Evolutionary conservation across 805 yeast species (phyloP), one percentile per base, ranked within the genome.

Genomic region (Candida palmyrensis): DNA sequence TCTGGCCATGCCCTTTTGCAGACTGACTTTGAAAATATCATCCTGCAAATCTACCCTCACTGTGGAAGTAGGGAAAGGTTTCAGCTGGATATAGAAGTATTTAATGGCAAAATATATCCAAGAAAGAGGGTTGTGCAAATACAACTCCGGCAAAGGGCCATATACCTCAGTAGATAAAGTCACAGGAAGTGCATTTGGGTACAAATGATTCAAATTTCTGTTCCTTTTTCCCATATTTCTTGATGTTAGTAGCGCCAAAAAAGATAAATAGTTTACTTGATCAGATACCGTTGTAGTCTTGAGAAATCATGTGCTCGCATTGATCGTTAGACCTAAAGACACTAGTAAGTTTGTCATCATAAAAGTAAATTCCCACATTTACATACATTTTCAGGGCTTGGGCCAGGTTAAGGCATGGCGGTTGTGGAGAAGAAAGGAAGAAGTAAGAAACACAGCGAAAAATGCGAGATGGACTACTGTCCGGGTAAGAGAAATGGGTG

Each of bases 261-360:
- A 4, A 17, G 18, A 35, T 20, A 29, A 23, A 13, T 15, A 30
- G 17, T 18, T 19, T 22, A 14, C 27, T 15, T 26, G 17, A 25
- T 12, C 95, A 85, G 95, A 85, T 85, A 85, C 95, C 95, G 95
- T 85, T 85, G 94, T 85, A 85, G 95, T 85, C 95, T 79, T 75
- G 78, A 73, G 79, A 73, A 77, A 76, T 75, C 79, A 62, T 73
- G 81, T 71, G 79, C 83, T 71, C 75, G 76, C 85, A 78, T 25
- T 30, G 58, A 49, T 32, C 46, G 11, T 11, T 14, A 18, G 29
- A 30, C 25, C 38, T 25, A 24, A 30, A 30, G 34, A 24, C 34
- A 31, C 34, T 31, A 24, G 8, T 21, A 24, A 17, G 23, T 31
- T 15, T 29, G 30, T 35, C 38, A 35, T 35, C 38, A 29, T 20